These are phyloP conservation scores for Vaccinium corymbosum DNA, from an alignment of 148 eudicot species.

Conservation along the genomic window DNA sequence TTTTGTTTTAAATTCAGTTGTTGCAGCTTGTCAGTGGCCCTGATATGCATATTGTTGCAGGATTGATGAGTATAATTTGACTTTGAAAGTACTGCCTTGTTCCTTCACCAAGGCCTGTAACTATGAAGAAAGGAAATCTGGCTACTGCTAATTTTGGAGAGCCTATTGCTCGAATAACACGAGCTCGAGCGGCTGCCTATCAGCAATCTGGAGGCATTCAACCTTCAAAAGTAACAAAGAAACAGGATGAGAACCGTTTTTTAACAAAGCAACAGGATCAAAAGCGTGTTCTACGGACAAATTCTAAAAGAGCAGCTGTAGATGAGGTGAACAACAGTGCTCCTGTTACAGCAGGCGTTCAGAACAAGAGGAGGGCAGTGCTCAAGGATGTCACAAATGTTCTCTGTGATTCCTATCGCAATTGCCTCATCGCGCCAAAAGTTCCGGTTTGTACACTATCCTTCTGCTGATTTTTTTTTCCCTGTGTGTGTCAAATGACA, in stretches of 20 bases:
- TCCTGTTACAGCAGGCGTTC: conserved; percentile 20
- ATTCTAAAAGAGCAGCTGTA: conserved; percentile 45
- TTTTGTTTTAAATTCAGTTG: neutral
- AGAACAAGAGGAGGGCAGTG: conserved; percentile 53
- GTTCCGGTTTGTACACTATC: conserved; percentile 34
- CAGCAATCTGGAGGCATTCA: conserved; percentile 27
- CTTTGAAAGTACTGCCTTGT: conserved; percentile 23
- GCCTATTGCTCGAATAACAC: conserved; percentile 50
- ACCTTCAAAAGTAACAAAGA: conserved; percentile 15
- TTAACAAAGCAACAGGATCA: conserved; percentile 15
- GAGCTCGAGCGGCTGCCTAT: conserved; percentile 60
- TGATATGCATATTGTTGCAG: conserved; percentile 14
- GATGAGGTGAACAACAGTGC: conserved; percentile 39
- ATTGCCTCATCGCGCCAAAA: conserved; percentile 33
- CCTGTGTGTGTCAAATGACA: neutral
- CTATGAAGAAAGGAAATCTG: conserved; percentile 45
- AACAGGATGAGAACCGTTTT: conserved; percentile 17
- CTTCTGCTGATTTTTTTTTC: neutral
- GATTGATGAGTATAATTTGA: conserved; percentile 25
- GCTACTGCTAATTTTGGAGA: conserved; percentile 27
- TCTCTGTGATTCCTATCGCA: conserved; percentile 35
- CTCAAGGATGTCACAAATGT: conserved; percentile 63
- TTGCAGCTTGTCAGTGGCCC: neutral
- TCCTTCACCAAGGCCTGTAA: conserved; percentile 23
- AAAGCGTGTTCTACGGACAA: conserved; percentile 25